Percentiles rank a stretch among this genome's conserved stretches.
Evolutionary conservation across 768 basidiomycete genomes (phyloP).

Genomic region (Clavulina sp.): DNA sequence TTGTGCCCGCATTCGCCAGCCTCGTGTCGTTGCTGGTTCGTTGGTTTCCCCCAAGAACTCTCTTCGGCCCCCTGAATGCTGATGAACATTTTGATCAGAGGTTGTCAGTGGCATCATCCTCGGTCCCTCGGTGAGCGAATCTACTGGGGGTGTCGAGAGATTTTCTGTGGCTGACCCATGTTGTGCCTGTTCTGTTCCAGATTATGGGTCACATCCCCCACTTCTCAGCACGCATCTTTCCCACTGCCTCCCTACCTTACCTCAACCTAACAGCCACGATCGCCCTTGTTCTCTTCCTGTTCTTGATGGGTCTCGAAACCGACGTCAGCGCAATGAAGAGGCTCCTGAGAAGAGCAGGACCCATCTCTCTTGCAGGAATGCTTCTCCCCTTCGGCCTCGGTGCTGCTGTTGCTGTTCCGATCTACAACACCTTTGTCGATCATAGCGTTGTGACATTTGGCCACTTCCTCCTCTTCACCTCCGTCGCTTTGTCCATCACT

Average conservation of each 20-base stretch:
- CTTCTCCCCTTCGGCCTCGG: conserved; percentile 67
- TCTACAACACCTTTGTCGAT: conserved; percentile 54
- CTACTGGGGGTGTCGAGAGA: not conserved
- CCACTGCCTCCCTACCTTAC: conserved; percentile 25
- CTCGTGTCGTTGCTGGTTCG: conserved; percentile 83
- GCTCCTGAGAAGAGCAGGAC: conserved; percentile 18
- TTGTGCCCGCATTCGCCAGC: conserved; percentile 60
- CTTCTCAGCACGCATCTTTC: conserved; percentile 33
- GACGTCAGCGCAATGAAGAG: conserved; percentile 31
- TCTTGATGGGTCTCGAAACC: conserved; percentile 73
- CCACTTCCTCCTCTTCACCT: conserved; percentile 71
- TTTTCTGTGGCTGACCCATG: conserved; percentile 15
- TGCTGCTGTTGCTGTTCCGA: conserved; percentile 45
- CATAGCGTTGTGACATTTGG: conserved; percentile 40
- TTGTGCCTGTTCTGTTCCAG: conserved; percentile 17
- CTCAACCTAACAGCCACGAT: conserved; percentile 60
- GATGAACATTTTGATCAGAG: conserved; percentile 34
- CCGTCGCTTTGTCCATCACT: conserved; percentile 66
- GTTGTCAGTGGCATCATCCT: conserved; percentile 81
- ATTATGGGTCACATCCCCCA: conserved; percentile 65
- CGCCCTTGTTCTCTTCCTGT: conserved; percentile 61
- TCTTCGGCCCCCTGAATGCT: not conserved
- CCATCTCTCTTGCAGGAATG: conserved; percentile 52
- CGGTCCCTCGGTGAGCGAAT: conserved; percentile 25
- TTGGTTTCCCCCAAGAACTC: conserved; percentile 1